Evolutionary conservation across 257 asterid species (phyloP).

Genomic region (Fraxinus pennsylvanica): DNA sequence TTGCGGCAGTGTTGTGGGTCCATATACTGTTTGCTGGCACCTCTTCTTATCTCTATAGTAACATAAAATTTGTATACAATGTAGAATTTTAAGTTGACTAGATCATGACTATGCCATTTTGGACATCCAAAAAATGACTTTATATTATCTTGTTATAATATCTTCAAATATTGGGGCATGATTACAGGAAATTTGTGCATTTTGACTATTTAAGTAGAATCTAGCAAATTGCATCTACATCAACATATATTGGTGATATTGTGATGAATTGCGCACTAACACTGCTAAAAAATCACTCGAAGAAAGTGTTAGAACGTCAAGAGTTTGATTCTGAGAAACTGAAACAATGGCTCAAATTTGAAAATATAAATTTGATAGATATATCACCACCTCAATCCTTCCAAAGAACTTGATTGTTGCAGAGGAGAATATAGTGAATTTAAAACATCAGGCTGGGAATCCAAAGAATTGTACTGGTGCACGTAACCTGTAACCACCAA

Average conservation of each 20-base stretch:
- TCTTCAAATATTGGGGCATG: neutral
- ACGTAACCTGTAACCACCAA: slow-evolving; percentile 72
- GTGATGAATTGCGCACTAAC: neutral
- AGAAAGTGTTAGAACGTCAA: neutral
- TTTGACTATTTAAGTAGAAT: neutral
- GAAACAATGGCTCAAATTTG: slow-evolving; percentile 21
- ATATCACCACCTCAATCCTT: slow-evolving; percentile 71
- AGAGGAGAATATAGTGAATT: slow-evolving; percentile 92
- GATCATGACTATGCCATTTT: slow-evolving; percentile 1
- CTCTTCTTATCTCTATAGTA: slow-evolving; percentile 2
- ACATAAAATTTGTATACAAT: neutral
- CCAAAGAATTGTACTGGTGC: slow-evolving; percentile 83
- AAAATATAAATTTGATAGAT: slow-evolving; percentile 23
- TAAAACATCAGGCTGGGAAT: slow-evolving; percentile 93
- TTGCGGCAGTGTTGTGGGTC: slow-evolving; percentile 10
- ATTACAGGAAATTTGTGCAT: neutral
- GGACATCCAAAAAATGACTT: slow-evolving; percentile 6
- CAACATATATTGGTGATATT: slow-evolving; percentile 15
- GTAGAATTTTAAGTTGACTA: slow-evolving; percentile 3
- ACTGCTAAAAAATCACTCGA: neutral
- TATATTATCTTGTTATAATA: neutral
- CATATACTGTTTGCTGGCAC: neutral
- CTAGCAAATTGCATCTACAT: slow-evolving; percentile 10
- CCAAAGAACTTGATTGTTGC: slow-evolving; percentile 83
- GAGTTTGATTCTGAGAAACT: slow-evolving; percentile 18